These are phyloP conservation scores for Lepiota brunneoincarnata DNA, from an alignment of 768 basidiomycete genomes.

Conservation along the genomic window DNA sequence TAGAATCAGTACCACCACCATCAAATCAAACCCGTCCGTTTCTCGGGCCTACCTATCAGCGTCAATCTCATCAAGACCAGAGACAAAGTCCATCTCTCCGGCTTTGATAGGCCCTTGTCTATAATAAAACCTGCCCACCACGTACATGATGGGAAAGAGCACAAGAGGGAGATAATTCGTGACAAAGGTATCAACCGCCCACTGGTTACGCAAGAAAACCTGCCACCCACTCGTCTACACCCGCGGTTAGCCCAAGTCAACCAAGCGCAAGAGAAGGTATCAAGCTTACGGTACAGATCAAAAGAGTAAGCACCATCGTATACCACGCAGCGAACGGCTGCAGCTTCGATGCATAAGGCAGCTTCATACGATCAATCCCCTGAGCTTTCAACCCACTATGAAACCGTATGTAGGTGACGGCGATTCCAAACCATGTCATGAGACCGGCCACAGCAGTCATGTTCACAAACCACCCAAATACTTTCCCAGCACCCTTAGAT, in stretches of 20 bases:
- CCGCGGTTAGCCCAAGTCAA: not conserved
- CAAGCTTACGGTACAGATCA: slow-evolving; percentile 61
- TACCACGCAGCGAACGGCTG: slow-evolving; percentile 79
- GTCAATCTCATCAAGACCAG: slow-evolving; percentile 66
- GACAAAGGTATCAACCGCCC: slow-evolving; percentile 63
- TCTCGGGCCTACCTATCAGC: slow-evolving; percentile 58
- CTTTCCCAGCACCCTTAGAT: slow-evolving; percentile 58
- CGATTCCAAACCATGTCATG: slow-evolving; percentile 81
- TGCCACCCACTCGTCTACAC: slow-evolving; percentile 42
- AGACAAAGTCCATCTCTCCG: slow-evolving; percentile 83
- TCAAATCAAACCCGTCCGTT: not conserved
- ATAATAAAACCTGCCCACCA: slow-evolving; percentile 52
- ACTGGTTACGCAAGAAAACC: slow-evolving; percentile 38
- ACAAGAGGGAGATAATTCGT: slow-evolving; percentile 76
- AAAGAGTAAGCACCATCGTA: slow-evolving; percentile 33
- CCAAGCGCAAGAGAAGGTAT: not conserved
- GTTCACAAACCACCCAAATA: slow-evolving; percentile 80
- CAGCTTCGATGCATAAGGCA: slow-evolving; percentile 68
- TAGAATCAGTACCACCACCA: not conserved
- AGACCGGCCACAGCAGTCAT: slow-evolving; percentile 68
- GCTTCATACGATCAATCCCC: slow-evolving; percentile 63
- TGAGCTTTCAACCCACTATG: slow-evolving; percentile 77
- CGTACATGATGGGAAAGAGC: slow-evolving; percentile 77
- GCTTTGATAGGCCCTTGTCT: slow-evolving; percentile 43
- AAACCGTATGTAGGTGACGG: slow-evolving; percentile 79